Percentiles rank a stretch among this genome's conserved stretches.
Conservation (phyloP, 2,329 filamentous ascomycete genomes). For the Plenodomus biglobosus region DNA sequence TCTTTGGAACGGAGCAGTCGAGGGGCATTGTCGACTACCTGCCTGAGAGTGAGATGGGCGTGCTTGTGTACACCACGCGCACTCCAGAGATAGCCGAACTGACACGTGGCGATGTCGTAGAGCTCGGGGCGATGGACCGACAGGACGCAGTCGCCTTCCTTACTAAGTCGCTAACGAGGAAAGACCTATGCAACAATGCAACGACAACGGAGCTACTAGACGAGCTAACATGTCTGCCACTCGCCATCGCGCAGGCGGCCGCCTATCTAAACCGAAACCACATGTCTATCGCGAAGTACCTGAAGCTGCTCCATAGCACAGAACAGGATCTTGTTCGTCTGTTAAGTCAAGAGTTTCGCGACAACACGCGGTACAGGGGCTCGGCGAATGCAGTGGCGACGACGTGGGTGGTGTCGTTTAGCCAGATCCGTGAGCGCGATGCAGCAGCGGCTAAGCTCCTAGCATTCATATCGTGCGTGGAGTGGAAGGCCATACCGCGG, state of each 20-base stretch:
- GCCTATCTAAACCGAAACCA: constrained; percentile 14
- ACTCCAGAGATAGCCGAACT: constrained; percentile 9
- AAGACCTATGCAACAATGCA: too few relatives aligned
- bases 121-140: constrained; percentile 9
- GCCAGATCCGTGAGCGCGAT: constrained; percentile 28
- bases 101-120: constrained; percentile 12
- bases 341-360: constrained; percentile 41
- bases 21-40: constrained; percentile 14
- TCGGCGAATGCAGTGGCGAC: constrained; percentile 45
- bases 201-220: constrained; percentile 11
- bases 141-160: too few relatives aligned
- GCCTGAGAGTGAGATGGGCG: constrained; percentile 8
- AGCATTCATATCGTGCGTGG: constrained; percentile 45
- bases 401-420: constrained; percentile 49
- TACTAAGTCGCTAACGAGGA: background rate
- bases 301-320: constrained; percentile 7
- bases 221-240: constrained; percentile 22
- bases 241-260: constrained; percentile 23
- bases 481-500: constrained; percentile 20
- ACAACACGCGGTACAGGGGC: constrained; percentile 19
- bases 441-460: constrained; percentile 42
- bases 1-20: constrained; percentile 7
- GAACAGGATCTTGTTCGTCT: constrained; percentile 37
- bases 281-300: constrained; percentile 16
- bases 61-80: constrained; percentile 13